phyloP scores from a whole-genome alignment of 495 filamentous ascomycete species.

The Neurospora terricola region DNA sequence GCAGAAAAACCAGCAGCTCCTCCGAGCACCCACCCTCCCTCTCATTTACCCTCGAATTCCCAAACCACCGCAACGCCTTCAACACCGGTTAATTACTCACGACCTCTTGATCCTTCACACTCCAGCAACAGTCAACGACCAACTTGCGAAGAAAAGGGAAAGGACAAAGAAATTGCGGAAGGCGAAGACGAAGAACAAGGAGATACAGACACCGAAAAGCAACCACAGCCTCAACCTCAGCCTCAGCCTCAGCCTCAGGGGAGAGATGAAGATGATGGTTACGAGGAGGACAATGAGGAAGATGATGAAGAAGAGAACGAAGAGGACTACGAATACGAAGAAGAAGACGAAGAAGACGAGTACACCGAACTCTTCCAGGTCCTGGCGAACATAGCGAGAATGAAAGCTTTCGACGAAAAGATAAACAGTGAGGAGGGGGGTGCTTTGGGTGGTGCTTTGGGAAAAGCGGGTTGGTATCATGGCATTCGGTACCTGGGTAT shows the following conservation, averaged over 20 bases:
- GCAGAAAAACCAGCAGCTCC: neutral
- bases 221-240: neutral
- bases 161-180: neutral
- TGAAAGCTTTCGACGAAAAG: neutral
- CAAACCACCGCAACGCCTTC: neutral
- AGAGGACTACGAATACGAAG: neutral
- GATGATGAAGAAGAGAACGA: neutral
- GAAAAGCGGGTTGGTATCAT: neutral
- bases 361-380: slow-evolving; percentile 1
- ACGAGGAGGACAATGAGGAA: neutral
- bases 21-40: neutral
- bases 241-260: neutral
- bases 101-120: neutral
- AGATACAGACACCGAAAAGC: neutral
- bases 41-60: neutral
- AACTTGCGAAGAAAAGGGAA: neutral
- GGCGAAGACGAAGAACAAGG: neutral
- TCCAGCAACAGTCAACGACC: neutral
- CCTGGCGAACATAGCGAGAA: neutral
- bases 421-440: neutral
- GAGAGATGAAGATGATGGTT: neutral
- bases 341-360: neutral
- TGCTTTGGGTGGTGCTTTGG: neutral
- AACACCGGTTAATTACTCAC: neutral
- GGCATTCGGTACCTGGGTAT: neutral